phyloP scores from a whole-genome alignment of 2,329 filamentous ascomycete genomes.

The Microsporum audouinii region DNA sequence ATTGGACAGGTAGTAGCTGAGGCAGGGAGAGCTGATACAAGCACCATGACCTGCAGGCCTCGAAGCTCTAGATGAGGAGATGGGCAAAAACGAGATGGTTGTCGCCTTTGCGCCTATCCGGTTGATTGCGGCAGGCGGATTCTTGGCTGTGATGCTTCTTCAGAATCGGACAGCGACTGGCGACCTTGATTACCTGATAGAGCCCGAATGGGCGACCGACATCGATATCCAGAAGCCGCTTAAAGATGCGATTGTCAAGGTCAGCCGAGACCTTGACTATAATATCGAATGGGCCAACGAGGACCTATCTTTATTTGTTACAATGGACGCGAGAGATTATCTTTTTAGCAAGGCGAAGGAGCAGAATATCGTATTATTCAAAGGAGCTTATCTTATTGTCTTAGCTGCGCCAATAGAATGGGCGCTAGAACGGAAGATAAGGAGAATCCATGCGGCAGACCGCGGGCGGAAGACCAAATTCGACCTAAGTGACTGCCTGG shows the following conservation, averaged over 20 bases:
- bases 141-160: constrained; percentile 10
- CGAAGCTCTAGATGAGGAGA: constrained; percentile 21
- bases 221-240: constrained; percentile 23
- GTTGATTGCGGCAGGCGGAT: constrained; percentile 11
- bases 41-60: constrained; percentile 15
- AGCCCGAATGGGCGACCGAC: constrained; percentile 22
- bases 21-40: too few relatives aligned
- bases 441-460: constrained; percentile 20
- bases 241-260: constrained; percentile 17
- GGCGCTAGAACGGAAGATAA: constrained; percentile 27
- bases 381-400: constrained; percentile 20
- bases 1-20: too few relatives aligned
- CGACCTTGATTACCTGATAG: constrained; percentile 14
- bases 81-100: constrained; percentile 18
- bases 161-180: constrained; percentile 7
- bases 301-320: constrained; percentile 24
- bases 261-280: constrained; percentile 17
- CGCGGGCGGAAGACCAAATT: constrained; percentile 18
- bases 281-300: constrained; percentile 24
- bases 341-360: constrained; percentile 23
- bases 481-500: constrained; percentile 23
- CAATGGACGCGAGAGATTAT: constrained; percentile 1
- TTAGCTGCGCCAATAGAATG: constrained; percentile 27
- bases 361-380: constrained; percentile 24
- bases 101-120: constrained; percentile 9